Evolutionary conservation across 257 asterid species (phyloP), one percentile per base, ranked within the genome.

Genomic region (Solanum lycopersicoides): DNA sequence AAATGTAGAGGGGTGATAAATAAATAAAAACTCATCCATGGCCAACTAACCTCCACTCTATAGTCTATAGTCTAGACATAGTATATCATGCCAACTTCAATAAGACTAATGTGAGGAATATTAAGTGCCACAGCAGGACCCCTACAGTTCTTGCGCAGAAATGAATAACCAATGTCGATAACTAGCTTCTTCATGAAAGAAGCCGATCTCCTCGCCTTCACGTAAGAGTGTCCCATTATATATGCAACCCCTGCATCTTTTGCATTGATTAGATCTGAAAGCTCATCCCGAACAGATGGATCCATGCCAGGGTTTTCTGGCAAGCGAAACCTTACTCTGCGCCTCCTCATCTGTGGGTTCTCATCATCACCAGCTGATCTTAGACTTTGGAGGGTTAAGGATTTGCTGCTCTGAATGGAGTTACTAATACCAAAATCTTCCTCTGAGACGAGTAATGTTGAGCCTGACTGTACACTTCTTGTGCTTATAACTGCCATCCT

Each of bases 401-500:
- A 96, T 84, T 94, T 95, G 93, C 98, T 93, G 45, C 95, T 94
- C 76, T 93, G 98, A 76, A 92, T 88, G 45, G 95, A 90, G 82
- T 89, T 82, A 74, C 86, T 83, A 9, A 73, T 88, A 56, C 85
- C 90, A n/a, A 32, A 32, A 35, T 92, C 94, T 69, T 93, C 95
- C 9, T 68, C 91, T 89, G 93, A 93, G 1, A 95, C 91, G 35
- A 91, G 82, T 63, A 95, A 86, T 41, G 90, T 91, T 30, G 96
- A 88, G 39, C 88, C 88, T 1, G 97, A 92, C 23, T 92, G 92
- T 1, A 91, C 66, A 59, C 66, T 83, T 50, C 91, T 89, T 60
- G 95, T 91, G 91, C 98, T 93, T 88, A 97, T 95, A 47, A 97
- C 98, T 1, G 99, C 99, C 99, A 97, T 95, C 88, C 99, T 91